These are phyloP conservation scores for Colletotrichum sp. DNA, from an alignment of 2,329 filamentous ascomycete genomes.

Conservation along the genomic window DNA sequence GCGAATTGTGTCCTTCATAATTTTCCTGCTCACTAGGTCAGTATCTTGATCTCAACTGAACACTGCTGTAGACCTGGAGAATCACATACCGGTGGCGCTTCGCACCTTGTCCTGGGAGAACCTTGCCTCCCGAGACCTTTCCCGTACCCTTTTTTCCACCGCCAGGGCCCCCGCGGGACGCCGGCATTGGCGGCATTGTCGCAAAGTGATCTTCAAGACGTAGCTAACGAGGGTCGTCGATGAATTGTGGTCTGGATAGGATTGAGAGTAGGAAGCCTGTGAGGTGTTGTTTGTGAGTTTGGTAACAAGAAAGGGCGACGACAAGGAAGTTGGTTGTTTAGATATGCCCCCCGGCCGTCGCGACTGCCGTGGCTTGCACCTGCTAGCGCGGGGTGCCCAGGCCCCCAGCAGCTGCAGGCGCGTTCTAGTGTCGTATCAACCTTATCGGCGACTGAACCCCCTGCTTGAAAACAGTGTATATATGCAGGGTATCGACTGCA, in stretches of 20 bases:
- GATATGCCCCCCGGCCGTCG: not conserved
- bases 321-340: not conserved
- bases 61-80: not conserved
- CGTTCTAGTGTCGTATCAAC: not conserved
- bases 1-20: slow-evolving; percentile 50
- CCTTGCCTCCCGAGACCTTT: not conserved
- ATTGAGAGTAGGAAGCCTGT: not conserved
- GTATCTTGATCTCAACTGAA: not conserved
- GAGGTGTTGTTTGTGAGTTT: not conserved
- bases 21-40: slow-evolving; percentile 43
- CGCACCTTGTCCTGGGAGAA: slow-evolving; percentile 26
- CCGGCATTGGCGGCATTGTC: slow-evolving; percentile 21
- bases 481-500: not conserved
- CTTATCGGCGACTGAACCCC: not conserved
- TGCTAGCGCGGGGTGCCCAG: not conserved
- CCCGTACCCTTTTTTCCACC: slow-evolving; percentile 19
- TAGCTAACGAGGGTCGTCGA: not conserved
- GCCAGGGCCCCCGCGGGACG: slow-evolving; percentile 34
- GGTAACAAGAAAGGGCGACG: not conserved
- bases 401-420: not conserved
- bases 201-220: slow-evolving; percentile 25
- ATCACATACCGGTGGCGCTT: slow-evolving; percentile 29
- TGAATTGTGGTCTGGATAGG: not conserved
- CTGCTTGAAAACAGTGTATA: not conserved
- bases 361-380: not conserved